Base-by-base conservation (phyloP, 805 yeast genomes). In the Wickerhamiella vanderwaltii region DNA sequence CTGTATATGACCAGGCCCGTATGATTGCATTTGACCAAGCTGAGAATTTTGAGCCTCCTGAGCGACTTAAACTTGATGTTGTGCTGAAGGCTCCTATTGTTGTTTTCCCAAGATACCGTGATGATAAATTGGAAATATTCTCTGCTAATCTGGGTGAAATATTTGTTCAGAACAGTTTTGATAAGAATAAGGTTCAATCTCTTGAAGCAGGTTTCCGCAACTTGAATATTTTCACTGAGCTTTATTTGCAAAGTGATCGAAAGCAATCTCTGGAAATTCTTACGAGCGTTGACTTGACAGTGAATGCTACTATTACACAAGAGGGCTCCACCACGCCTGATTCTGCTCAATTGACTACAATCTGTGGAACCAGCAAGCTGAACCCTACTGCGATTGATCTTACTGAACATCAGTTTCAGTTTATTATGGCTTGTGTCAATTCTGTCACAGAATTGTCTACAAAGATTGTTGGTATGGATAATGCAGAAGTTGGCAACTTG, bases 11-110 rank as follows among this genome's bases (percentile, higher is more conserved):
- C 53, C 65, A 72, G 16, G 94, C 97, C 0, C 71, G 97, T 44
- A 84, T 79, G 52, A 83, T 86, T 9, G 95, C 97, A 0, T 72
- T 85, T 50, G 73, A 79, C 50, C 94, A 83, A 57, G 91, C 91
- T 0, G 74, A 66, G 33, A 76, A 75, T 47, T 66, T 77, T 32
- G 71, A 71, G 32, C 71, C 62, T 39, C 73, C 82, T 1, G 69
- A 64, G 35, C 71, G 68, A 48, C 75, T 86, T 61, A 75, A 77
- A 48, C 71, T 87, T 55, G 81, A 87, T 51, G 60, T 93, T 25
- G 59, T 73, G 13, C 67, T 91, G 12, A 70, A 73, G 40, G 84
- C 96, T 1, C 99, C 98, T 0, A 79, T 79, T 7, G 65, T 91
- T 28, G 74, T 79, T 2, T 85, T 86, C 53, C 95, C 97, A 0